Conservation (phyloP, 371 early-diverging fungal genomes). For the Mucor lusitanicus region DNA sequence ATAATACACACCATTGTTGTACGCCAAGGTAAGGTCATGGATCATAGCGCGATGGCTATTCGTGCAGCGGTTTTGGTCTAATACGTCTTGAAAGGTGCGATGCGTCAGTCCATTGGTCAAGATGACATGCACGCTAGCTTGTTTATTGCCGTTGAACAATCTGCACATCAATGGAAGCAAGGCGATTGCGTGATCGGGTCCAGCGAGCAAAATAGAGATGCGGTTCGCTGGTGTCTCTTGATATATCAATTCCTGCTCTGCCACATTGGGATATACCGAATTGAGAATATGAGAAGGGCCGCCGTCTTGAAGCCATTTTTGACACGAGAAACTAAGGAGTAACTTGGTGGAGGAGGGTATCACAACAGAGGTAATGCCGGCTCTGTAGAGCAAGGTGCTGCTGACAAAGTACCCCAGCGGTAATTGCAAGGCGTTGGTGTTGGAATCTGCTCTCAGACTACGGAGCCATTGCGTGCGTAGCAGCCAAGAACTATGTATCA, state of each 20-base stretch:
- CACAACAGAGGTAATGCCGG: slow-evolving; percentile 31
- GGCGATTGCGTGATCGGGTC: not conserved
- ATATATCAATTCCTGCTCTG: slow-evolving; percentile 1
- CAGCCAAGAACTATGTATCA: slow-evolving; percentile 27
- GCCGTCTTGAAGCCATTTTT: not conserved
- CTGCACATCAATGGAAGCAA: slow-evolving; percentile 3
- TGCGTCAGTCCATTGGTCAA: slow-evolving; percentile 1
- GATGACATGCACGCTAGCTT: not conserved
- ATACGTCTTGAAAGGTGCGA: not conserved
- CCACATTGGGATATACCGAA: slow-evolving; percentile 6
- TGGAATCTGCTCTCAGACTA: not conserved
- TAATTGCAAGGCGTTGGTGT: not conserved
- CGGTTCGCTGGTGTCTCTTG: not conserved
- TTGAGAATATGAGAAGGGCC: slow-evolving; percentile 1
- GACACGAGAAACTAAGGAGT: not conserved
- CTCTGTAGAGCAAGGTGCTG: slow-evolving; percentile 29
- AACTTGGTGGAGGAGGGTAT: slow-evolving; percentile 20
- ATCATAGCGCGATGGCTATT: not conserved
- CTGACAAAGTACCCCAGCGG: slow-evolving; percentile 41
- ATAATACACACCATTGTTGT: slow-evolving; percentile 1
- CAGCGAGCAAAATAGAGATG: not conserved
- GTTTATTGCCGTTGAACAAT: not conserved
- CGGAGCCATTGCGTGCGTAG: slow-evolving; percentile 16
- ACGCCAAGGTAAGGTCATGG: slow-evolving; percentile 3
- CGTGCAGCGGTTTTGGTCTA: not conserved